phyloP scores from a whole-genome alignment of 2,329 filamentous ascomycete genomes.

The Blastomyces parvus region DNA sequence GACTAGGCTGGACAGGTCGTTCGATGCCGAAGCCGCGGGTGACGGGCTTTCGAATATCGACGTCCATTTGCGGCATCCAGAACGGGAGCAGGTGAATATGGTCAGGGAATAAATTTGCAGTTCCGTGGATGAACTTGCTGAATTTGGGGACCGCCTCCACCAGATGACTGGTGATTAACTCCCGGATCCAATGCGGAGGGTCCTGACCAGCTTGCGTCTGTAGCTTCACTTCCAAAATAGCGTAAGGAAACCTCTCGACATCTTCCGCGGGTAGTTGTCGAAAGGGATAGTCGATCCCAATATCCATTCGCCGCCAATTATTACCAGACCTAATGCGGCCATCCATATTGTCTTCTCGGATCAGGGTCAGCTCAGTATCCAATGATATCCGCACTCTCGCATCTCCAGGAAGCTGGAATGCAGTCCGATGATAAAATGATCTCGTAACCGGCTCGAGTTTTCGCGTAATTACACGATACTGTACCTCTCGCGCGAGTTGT shows the following conservation, averaged over 20 bases:
- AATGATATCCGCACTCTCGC: slow-evolving; percentile 92
- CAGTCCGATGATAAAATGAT: slow-evolving; percentile 96
- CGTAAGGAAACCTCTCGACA: slow-evolving; percentile 87
- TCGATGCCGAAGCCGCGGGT: slow-evolving; percentile 87
- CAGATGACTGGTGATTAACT: slow-evolving; percentile 83
- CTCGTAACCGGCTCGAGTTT: slow-evolving; percentile 81
- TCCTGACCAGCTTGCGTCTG: slow-evolving; percentile 94
- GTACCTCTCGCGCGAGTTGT: slow-evolving; percentile 79
- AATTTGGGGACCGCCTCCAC: slow-evolving; percentile 99
- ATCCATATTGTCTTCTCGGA: slow-evolving; percentile 89
- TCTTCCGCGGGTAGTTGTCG: slow-evolving; percentile 76
- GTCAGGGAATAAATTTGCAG: slow-evolving; percentile 73
- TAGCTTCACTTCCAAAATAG: slow-evolving; percentile 91
- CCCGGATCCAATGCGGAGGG: slow-evolving; percentile 90
- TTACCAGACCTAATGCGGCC: slow-evolving; percentile 64
- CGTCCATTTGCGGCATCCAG: slow-evolving; percentile 98
- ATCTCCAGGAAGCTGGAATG: slow-evolving; percentile 93
- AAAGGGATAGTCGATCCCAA: slow-evolving; percentile 93
- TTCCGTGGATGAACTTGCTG: slow-evolving; percentile 97
- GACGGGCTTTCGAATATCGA: slow-evolving; percentile 89
- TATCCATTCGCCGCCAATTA: slow-evolving; percentile 96
- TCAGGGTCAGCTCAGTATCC: slow-evolving; percentile 91
- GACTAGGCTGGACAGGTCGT: slow-evolving; percentile 63
- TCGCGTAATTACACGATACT: slow-evolving; percentile 83
- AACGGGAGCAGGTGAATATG: slow-evolving; percentile 86